Evolutionary conservation across 1,139 yeast genomes (phyloP), one percentile per base, ranked within the genome.

Genomic region (Debaryomycetaceae sp.): DNA sequence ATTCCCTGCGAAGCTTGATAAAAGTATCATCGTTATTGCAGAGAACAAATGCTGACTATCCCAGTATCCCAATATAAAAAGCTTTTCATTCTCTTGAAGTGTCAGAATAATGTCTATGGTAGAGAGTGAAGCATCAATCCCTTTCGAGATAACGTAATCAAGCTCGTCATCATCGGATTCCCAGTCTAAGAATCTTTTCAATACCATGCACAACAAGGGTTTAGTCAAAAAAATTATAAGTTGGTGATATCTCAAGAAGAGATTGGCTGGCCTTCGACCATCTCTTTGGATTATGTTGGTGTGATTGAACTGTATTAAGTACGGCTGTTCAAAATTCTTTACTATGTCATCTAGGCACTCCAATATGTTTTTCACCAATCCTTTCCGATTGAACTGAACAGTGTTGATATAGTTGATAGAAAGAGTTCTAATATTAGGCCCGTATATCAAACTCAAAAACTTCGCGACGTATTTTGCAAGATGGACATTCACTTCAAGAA

Each of bases 31-130:
- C 35, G 75, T 53, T 11, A 76, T 51, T 0, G 82, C 72, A 7
- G 74, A 65, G 51, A 69, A 77, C 42, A 78, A 58, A 55, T 76
- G 77, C 52, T 77, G 78, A 34, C 76, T 68, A 55, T 78, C 82
- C 77, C 80, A 77, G 54, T 72, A 77, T 9, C 81, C 83, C 46
- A 72, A 65, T 14, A 67, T 60, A 36, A 76, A 76, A 24, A 76
- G 55, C 49, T 68, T 55, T 7, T 68, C 62, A 45, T 63, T 55
- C 37, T 62, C 62, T 39, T 65, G 69, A 41, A 78, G 59, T 42
- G 66, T 66, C 23, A 62, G 49, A 1, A 76, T 49, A 14, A 76
- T 61, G 44, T 70, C 71, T 34, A 78, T 66, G 9, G 73, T 69
- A 11, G 72, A 59, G 42, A 66, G 59, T 1, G 81, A 71, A 0